phyloP scores from a whole-genome alignment of 2,329 filamentous ascomycete genomes.

The Tetracladium maxilliforme region DNA sequence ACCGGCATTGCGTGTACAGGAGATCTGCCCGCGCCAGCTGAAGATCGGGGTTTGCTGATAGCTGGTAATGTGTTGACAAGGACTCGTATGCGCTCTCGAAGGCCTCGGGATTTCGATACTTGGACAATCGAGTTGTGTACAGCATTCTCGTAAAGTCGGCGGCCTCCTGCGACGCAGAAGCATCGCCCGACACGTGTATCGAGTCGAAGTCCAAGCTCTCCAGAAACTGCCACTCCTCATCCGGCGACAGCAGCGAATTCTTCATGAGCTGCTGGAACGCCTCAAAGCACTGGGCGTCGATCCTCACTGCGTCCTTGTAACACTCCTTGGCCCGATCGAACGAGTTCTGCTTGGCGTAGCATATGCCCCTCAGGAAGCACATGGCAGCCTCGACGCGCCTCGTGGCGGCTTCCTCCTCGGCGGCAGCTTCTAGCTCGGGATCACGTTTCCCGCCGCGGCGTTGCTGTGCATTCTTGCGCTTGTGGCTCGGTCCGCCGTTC shows the following conservation, averaged over 20 bases:
- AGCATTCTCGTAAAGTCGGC: constrained; percentile 91
- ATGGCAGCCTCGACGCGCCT: constrained; percentile 89
- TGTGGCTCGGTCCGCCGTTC: constrained; percentile 42
- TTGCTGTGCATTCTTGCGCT: constrained; percentile 62
- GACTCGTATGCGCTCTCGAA: constrained; percentile 81
- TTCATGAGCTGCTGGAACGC: constrained; percentile 97
- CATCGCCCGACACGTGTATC: constrained; percentile 50
- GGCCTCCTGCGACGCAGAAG: constrained; percentile 64
- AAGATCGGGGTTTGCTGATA: constrained; percentile 76
- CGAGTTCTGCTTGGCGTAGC: constrained; percentile 92
- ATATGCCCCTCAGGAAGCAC: constrained; percentile 88
- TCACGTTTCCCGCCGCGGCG: constrained; percentile 31
- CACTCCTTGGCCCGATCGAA: constrained; percentile 96
- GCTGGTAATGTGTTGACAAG: constrained; percentile 83
- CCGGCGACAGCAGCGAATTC: constrained; percentile 75
- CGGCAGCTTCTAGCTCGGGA: constrained; percentile 9
- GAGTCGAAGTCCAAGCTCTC: constrained; percentile 77
- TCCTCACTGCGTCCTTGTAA: constrained; percentile 92
- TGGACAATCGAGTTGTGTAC: constrained; percentile 88
- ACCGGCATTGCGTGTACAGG: constrained; percentile 87
- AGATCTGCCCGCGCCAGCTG: constrained; percentile 81
- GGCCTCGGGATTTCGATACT: constrained; percentile 76
- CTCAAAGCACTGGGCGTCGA: constrained; percentile 96
- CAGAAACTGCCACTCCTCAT: constrained; percentile 57
- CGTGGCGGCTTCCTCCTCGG: constrained; percentile 53